Percentiles rank a stretch among this genome's conserved stretches.
phyloP scores from a whole-genome alignment of 2,329 filamentous ascomycete species.

The Zasmidium angulare region DNA sequence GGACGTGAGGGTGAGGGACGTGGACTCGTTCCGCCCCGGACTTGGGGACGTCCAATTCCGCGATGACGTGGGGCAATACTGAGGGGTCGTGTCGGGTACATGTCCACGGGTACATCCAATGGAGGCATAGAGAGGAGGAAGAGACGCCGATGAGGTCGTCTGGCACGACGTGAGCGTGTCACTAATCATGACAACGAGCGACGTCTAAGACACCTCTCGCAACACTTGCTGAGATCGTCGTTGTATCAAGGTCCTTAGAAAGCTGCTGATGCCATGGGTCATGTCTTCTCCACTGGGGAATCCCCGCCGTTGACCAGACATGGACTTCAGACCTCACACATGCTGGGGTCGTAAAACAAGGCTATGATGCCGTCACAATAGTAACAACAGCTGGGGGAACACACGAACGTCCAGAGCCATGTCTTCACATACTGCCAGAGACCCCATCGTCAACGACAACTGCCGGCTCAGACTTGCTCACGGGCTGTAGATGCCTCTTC shows the following conservation, averaged over 20 bases:
- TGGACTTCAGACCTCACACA: not conserved
- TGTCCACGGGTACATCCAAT: not conserved
- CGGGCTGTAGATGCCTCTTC: not conserved
- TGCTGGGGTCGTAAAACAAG: too few relatives aligned
- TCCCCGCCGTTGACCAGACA: not conserved
- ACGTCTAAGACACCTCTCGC: too few relatives aligned
- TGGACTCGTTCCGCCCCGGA: not conserved
- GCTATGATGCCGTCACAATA: too few relatives aligned
- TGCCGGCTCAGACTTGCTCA: not conserved
- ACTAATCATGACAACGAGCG: too few relatives aligned
- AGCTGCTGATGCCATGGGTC: not conserved
- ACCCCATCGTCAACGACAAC: not conserved
- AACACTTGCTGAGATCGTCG: too few relatives aligned
- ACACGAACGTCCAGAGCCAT: not conserved
- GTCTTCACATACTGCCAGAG: not conserved
- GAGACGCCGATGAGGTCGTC: too few relatives aligned
- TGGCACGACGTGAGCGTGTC: too few relatives aligned
- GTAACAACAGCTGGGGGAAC: not conserved
- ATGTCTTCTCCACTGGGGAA: not conserved
- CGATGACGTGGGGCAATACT: not conserved
- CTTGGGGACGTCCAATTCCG: not conserved
- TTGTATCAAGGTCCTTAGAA: too few relatives aligned
- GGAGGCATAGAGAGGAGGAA: too few relatives aligned
- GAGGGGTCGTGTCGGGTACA: too few relatives aligned
- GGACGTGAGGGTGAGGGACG: too few relatives aligned